A percentile compares a stretch with the other conserved stretches of the same genome.
These are phyloP conservation scores for Alternaria sp. DNA, from an alignment of 2,329 filamentous ascomycete genomes.

Conservation along the genomic window DNA sequence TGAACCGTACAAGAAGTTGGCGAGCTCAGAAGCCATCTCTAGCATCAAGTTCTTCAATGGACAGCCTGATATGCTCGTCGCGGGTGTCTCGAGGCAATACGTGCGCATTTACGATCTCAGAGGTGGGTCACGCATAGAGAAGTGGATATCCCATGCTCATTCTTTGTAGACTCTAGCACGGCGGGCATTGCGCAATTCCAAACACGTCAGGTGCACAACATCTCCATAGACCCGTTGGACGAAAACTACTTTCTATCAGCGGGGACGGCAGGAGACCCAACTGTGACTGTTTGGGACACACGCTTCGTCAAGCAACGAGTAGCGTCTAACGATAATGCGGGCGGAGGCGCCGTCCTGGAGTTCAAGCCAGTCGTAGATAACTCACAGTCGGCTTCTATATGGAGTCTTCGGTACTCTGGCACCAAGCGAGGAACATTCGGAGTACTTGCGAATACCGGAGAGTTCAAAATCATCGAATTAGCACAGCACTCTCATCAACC, in stretches of 20 bases:
- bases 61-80: conserved; percentile 75
- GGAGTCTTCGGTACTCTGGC: conserved; percentile 67
- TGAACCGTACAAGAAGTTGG: conserved; percentile 63
- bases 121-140: conserved; percentile 59
- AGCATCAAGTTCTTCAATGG: conserved; percentile 83
- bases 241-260: conserved; percentile 86
- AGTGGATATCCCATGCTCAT: conserved; percentile 18
- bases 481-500: conserved; percentile 56
- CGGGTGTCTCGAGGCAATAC: conserved; percentile 76
- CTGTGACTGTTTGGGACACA: conserved; percentile 79
- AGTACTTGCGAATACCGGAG: conserved; percentile 64
- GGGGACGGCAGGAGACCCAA: conserved; percentile 72
- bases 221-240: conserved; percentile 80
- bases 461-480: conserved; percentile 63
- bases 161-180: conserved; percentile 45
- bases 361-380: conserved; percentile 61
- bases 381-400: conserved; percentile 59
- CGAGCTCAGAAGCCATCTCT: conserved; percentile 72
- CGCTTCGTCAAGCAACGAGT: conserved; percentile 55
- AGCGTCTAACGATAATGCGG: conserved; percentile 58
- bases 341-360: conserved; percentile 62
- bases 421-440: conserved; percentile 64
- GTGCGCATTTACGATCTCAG: conserved; percentile 79
- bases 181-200: conserved; percentile 57
- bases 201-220: conserved; percentile 67